phyloP scores from a whole-genome alignment of 192 early-diverging fungal species.

The Kickxella alabastrina region DNA sequence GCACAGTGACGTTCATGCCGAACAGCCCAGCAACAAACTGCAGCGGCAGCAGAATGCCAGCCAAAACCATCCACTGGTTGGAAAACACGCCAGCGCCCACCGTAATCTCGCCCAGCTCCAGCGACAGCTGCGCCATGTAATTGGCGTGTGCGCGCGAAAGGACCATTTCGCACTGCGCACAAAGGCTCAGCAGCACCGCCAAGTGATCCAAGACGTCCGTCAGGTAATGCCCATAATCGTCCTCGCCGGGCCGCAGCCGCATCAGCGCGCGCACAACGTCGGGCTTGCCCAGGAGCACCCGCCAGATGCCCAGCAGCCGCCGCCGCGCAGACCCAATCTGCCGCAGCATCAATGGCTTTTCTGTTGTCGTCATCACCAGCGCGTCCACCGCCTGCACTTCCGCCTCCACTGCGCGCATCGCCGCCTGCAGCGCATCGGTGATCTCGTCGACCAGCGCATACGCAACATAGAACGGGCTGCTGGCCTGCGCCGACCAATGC shows the following conservation, averaged over 20 bases:
- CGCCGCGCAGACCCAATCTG: conserved; percentile 73
- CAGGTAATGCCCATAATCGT: conserved; percentile 13
- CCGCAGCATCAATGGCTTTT: conserved; percentile 67
- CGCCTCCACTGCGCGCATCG: conserved; percentile 61
- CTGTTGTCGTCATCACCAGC: conserved; percentile 61
- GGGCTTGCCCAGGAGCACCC: conserved; percentile 62
- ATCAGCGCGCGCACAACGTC: conserved; percentile 70
- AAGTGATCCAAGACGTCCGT: conserved; percentile 56
- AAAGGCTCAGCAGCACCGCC: conserved; percentile 62
- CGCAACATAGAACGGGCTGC: conserved; percentile 1
- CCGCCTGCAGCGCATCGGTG: conserved; percentile 67
- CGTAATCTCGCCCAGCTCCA: conserved; percentile 60
- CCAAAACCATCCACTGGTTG: conserved; percentile 22
- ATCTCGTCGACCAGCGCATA: conserved; percentile 78
- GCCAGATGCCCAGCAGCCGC: conserved; percentile 61
- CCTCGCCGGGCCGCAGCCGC: conserved; percentile 27
- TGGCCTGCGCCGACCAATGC: background rate
- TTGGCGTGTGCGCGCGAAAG: conserved; percentile 72
- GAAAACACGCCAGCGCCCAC: conserved; percentile 41
- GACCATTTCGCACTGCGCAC: conserved; percentile 70
- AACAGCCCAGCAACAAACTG: conserved; percentile 61
- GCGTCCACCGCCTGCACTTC: conserved; percentile 79
- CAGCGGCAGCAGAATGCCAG: conserved; percentile 53
- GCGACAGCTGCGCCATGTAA: conserved; percentile 74
- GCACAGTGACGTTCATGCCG: conserved; percentile 65